Percentiles rank a stretch among this genome's conserved stretches.
Evolutionary conservation across 2,329 filamentous ascomycete genomes (phyloP).

Genomic region (Macrophomina pseudophaseolina): DNA sequence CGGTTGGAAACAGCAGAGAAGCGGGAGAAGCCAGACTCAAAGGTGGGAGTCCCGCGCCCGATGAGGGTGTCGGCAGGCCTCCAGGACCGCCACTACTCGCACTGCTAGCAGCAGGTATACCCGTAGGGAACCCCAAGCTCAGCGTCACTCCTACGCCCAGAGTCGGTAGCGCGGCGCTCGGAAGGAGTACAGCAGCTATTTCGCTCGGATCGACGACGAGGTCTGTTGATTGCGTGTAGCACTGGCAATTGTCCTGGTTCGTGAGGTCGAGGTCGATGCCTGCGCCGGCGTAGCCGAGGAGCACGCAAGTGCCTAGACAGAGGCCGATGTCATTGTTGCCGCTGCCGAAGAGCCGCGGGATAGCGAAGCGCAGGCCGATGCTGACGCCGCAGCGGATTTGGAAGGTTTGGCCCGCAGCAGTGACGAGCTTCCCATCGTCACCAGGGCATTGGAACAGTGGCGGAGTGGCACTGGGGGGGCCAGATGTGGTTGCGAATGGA

Average conservation of each 20-base stretch:
- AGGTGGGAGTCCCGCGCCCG: not conserved
- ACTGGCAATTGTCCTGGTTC: slow-evolving; percentile 15
- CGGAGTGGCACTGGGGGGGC: not conserved
- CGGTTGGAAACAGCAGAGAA: not conserved
- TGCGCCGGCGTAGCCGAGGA: slow-evolving; percentile 12
- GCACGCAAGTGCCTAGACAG: slow-evolving; percentile 18
- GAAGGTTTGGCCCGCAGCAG: not conserved
- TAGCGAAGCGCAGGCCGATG: slow-evolving; percentile 20
- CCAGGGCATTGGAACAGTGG: slow-evolving; percentile 5
- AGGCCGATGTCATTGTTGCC: slow-evolving; percentile 16
- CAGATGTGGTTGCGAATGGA: not conserved
- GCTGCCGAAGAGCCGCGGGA: slow-evolving; percentile 21
- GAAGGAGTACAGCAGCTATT: slow-evolving; percentile 13
- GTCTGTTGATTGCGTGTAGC: not conserved
- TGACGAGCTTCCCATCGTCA: not conserved
- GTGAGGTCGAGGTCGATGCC: slow-evolving; percentile 12
- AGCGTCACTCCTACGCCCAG: not conserved
- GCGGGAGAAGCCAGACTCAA: not conserved
- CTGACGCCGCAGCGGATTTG: slow-evolving; percentile 21
- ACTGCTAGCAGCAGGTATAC: not conserved
- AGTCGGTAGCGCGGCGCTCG: not conserved
- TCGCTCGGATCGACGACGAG: slow-evolving; percentile 8
- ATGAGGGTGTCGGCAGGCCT: not conserved
- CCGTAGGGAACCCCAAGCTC: not conserved
- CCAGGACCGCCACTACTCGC: not conserved